phyloP scores from a whole-genome alignment of 306 rosid species.

The Luffa aegyptiaca region DNA sequence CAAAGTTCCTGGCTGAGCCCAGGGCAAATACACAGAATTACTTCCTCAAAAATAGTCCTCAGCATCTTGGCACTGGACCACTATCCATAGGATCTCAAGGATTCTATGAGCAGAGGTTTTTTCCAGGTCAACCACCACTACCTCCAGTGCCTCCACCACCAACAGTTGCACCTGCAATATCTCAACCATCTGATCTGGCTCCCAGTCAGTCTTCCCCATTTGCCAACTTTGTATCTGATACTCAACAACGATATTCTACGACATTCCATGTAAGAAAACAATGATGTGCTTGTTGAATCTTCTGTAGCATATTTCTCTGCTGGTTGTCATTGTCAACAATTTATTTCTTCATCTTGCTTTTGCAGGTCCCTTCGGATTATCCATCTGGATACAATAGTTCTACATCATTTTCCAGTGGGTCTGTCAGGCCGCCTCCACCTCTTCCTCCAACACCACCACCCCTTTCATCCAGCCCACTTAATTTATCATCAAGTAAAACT shows the following conservation, averaged over 20 bases:
- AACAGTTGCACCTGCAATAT: constrained; percentile 44
- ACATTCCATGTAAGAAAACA: constrained; percentile 44
- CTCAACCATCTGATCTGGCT: constrained; percentile 50
- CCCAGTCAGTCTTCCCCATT: constrained; percentile 53
- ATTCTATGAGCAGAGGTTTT: constrained; percentile 66
- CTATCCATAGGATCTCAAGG: constrained; percentile 60
- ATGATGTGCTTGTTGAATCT: not conserved
- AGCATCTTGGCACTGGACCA: constrained; percentile 47
- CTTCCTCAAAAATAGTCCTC: constrained; percentile 53
- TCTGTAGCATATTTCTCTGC: constrained; percentile 11
- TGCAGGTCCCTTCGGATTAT: constrained; percentile 71
- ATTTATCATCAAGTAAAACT: constrained; percentile 45
- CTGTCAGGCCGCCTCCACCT: constrained; percentile 77
- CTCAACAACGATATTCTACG: constrained; percentile 38
- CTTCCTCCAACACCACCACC: constrained; percentile 98
- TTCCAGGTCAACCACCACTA: constrained; percentile 80
- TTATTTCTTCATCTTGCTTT: constrained; percentile 9
- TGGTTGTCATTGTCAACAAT: constrained; percentile 4
- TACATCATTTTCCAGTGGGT: constrained; percentile 50
- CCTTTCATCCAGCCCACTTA: constrained; percentile 56
- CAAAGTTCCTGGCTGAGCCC: constrained; percentile 48
- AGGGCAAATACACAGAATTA: constrained; percentile 50
- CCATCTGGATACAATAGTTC: constrained; percentile 47
- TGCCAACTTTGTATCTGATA: constrained; percentile 43
- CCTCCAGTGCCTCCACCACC: constrained; percentile 96